A percentile compares a stretch with the other conserved stretches of the same genome.
These are phyloP conservation scores for Penicillium salamii DNA, from an alignment of 495 filamentous ascomycete genomes.

Conservation along the genomic window DNA sequence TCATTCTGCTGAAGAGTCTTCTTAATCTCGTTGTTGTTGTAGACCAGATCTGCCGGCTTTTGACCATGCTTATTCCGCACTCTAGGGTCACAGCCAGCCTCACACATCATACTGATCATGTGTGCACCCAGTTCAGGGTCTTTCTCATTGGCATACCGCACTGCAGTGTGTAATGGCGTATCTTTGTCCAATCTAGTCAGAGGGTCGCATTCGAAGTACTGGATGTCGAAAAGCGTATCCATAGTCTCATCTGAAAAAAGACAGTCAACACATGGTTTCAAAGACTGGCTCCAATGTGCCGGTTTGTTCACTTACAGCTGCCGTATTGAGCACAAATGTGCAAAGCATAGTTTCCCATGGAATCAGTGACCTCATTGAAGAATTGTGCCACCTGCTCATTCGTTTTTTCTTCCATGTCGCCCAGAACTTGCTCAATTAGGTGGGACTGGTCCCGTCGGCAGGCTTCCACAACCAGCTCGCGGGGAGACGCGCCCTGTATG, in stretches of 20 bases:
- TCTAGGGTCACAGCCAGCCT: constrained; percentile 79
- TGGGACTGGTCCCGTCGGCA: constrained; percentile 88
- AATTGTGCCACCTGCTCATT: constrained; percentile 63
- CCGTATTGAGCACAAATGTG: constrained; percentile 85
- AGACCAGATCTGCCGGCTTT: constrained; percentile 41
- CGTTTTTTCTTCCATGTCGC: constrained; percentile 33
- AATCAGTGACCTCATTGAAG: constrained; percentile 79
- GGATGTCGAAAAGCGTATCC: constrained; percentile 89
- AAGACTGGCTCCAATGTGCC: background rate
- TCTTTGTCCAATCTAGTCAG: constrained; percentile 76
- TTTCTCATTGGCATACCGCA: constrained; percentile 75
- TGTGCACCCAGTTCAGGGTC: constrained; percentile 62
- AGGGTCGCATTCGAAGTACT: constrained; percentile 92
- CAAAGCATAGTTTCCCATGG: constrained; percentile 80
- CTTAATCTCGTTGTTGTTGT: constrained; percentile 63
- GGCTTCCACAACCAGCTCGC: constrained; percentile 88
- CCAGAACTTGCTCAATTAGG: constrained; percentile 64
- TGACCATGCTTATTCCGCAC: constrained; percentile 47
- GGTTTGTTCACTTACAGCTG: constrained; percentile 62
- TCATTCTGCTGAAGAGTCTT: constrained; percentile 72
- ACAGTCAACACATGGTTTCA: background rate
- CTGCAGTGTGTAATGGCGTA: constrained; percentile 85
- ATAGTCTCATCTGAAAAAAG: constrained; percentile 71
- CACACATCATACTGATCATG: constrained; percentile 85
- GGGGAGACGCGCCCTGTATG: constrained; percentile 74